Evolutionary conservation across 352 stramenopile species (phyloP).

Genomic region (Pythium chondricola): DNA sequence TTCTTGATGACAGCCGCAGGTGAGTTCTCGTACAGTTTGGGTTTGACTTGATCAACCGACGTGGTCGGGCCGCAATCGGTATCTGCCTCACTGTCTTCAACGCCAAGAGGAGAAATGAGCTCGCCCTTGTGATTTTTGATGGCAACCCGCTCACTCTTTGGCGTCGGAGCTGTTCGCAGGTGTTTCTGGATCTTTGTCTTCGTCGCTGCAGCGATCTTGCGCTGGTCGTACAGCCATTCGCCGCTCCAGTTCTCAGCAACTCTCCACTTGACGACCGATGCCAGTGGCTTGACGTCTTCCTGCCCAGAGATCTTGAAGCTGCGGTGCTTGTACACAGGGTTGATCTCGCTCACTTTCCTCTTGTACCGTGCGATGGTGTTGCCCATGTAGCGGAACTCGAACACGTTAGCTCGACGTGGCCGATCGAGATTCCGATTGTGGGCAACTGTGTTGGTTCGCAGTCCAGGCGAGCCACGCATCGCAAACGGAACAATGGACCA

Average conservation of each 20-base stretch:
- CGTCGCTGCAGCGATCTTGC: slow-evolving; percentile 19
- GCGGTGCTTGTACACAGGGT: slow-evolving; percentile 43
- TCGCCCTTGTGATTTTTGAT: slow-evolving; percentile 48
- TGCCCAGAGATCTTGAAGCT: slow-evolving; percentile 23
- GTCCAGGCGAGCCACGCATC: slow-evolving; percentile 42
- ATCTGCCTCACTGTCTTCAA: background rate
- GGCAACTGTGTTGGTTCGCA: slow-evolving; percentile 27
- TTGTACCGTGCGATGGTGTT: slow-evolving; percentile 58
- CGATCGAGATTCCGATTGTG: slow-evolving; percentile 36
- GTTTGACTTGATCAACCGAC: background rate
- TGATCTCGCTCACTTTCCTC: slow-evolving; percentile 44
- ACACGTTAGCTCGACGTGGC: slow-evolving; percentile 23
- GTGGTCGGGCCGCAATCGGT: slow-evolving; percentile 2
- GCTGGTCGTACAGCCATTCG: slow-evolving; percentile 53
- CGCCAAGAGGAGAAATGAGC: slow-evolving; percentile 29
- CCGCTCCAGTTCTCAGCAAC: slow-evolving; percentile 55
- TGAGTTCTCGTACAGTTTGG: background rate
- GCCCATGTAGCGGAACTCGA: slow-evolving; percentile 62
- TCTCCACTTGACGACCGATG: slow-evolving; percentile 28
- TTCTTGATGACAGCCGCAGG: slow-evolving; percentile 6
- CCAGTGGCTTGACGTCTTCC: slow-evolving; percentile 19
- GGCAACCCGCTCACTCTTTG: slow-evolving; percentile 20
- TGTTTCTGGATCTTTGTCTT: slow-evolving; percentile 35
- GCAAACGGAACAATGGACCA: slow-evolving; percentile 58
- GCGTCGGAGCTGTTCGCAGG: slow-evolving; percentile 25